Evolutionary conservation across 2,329 filamentous ascomycete genomes (phyloP).

Genomic region (Penicillium concentricum): DNA sequence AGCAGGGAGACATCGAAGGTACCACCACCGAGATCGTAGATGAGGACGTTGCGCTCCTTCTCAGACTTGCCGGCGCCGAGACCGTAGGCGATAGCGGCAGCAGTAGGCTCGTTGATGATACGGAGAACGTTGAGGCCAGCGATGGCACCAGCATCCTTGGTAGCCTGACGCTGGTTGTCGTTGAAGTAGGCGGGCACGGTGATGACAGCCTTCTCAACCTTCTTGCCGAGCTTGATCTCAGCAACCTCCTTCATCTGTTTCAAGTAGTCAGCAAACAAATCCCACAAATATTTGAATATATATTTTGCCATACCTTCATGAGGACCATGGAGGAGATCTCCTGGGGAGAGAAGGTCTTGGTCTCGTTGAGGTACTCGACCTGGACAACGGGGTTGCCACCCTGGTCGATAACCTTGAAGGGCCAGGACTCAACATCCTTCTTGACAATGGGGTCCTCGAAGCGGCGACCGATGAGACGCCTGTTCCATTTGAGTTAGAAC

Average conservation of each 20-base stretch:
- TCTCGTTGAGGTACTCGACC: slow-evolving; percentile 93
- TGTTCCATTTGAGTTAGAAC: slow-evolving; percentile 38
- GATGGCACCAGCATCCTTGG: slow-evolving; percentile 98
- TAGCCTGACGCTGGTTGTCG: slow-evolving; percentile 99
- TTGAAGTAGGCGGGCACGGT: slow-evolving; percentile 99
- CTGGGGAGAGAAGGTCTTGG: slow-evolving; percentile 94
- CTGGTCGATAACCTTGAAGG: slow-evolving; percentile 95
- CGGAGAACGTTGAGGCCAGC: slow-evolving; percentile 96
- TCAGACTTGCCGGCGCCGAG: slow-evolving; percentile 90
- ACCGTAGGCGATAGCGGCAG: slow-evolving; percentile 97
- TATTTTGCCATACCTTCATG: slow-evolving; percentile 69
- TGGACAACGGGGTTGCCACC: slow-evolving; percentile 85
- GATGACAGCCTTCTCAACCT: slow-evolving; percentile 98
- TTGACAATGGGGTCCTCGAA: slow-evolving; percentile 95
- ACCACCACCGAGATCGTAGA: slow-evolving; percentile 99
- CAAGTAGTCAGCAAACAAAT: slow-evolving; percentile 19
- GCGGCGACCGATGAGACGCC: slow-evolving; percentile 95
- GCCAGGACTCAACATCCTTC: slow-evolving; percentile 99
- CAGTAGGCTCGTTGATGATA: slow-evolving; percentile 99
- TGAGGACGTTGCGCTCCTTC: slow-evolving; percentile 98
- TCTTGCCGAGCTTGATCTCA: slow-evolving; percentile 97
- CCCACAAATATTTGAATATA: background rate
- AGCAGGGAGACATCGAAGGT: slow-evolving; percentile 99
- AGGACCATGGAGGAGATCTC: slow-evolving; percentile 99
- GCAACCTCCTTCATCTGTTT: slow-evolving; percentile 97